Base-by-base conservation (phyloP, 2,329 filamentous ascomycete genomes). In the Stemphylium vesicarium region DNA sequence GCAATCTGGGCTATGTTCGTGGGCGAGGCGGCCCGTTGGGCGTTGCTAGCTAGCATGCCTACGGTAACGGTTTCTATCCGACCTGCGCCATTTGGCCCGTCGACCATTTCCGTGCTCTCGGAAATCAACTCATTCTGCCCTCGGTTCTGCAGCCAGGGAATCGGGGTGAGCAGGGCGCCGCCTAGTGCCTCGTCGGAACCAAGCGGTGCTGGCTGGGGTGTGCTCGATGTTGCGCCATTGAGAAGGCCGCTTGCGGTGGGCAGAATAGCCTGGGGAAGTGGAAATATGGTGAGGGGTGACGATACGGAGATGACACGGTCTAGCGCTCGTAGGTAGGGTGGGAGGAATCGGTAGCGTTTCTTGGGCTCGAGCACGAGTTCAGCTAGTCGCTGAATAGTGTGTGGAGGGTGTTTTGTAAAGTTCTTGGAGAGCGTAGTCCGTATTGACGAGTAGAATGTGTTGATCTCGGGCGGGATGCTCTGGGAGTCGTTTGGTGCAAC, bases 291-390 rank as follows among this genome's bases (percentile, higher is more conserved):
- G 16, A 88, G 85, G 22, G 88, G 85, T 33, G 91, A 96, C 10
- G 92, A 96, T 52, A 99, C 95, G 52, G 90, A 92, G 20, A 97
- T 87, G 18, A 96, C 89, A 52, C 95, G 88, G 73, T 98, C 92
- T 43, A 98, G 84, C 2, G 95, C 95, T 66, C 95, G 90, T 10
- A 99, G 85, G 74, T 95, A 99, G 10, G 92, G 84, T 0, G 91
- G 86, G 2, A 98, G 83, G 48, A 87, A 89, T 57, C 85, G 86
- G 79, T 98, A 97, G 76, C 96, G 90, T 50, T 83, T 82, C 56
- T 81, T 88, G 1, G 95, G 95, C 22, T 82, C 78, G 32, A 96
- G 81, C 4, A 96, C 80, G 26, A 98, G 87, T 80, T 99, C 95
- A 18, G 92, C 87, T 18, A 99, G 84, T 35, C 95, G 89, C 77